Conservation (phyloP, 257 asterid genomes). For the Capsicum chinense region DNA sequence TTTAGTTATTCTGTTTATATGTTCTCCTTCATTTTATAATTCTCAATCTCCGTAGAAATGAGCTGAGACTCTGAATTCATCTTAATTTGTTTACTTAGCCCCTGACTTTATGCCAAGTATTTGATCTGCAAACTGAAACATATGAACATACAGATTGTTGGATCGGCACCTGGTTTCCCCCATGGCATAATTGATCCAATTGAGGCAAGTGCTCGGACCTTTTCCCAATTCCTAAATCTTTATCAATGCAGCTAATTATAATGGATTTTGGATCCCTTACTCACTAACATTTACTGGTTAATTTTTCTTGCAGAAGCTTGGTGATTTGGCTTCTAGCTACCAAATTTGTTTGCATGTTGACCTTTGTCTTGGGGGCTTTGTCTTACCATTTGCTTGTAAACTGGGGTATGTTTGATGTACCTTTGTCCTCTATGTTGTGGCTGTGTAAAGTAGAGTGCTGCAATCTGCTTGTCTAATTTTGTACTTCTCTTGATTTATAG, state of each 20-base stretch:
- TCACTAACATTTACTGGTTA: neutral
- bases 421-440: conserved; percentile 12
- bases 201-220: conserved; percentile 59
- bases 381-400: conserved; percentile 95
- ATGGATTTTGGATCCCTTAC: conserved; percentile 18
- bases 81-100: conserved; percentile 26
- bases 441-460: conserved; percentile 21
- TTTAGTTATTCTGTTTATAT: neutral
- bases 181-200: conserved; percentile 99
- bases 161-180: conserved; percentile 99
- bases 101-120: neutral
- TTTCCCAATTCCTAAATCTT: conserved; percentile 1
- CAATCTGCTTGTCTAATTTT: conserved; percentile 9
- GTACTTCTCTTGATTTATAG: neutral
- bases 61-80: neutral
- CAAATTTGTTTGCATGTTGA: conserved; percentile 93
- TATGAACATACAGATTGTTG: conserved; percentile 74
- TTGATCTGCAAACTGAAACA: conserved; percentile 26
- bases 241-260: neutral
- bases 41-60: conserved; percentile 4
- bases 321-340: conserved; percentile 68
- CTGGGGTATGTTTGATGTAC: conserved; percentile 70
- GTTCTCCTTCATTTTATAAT: conserved; percentile 19
- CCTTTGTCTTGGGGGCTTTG: conserved; percentile 99
- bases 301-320: conserved; percentile 75